Evolutionary conservation across 768 basidiomycete species (phyloP).

Genomic region (Mycena alexandri): DNA sequence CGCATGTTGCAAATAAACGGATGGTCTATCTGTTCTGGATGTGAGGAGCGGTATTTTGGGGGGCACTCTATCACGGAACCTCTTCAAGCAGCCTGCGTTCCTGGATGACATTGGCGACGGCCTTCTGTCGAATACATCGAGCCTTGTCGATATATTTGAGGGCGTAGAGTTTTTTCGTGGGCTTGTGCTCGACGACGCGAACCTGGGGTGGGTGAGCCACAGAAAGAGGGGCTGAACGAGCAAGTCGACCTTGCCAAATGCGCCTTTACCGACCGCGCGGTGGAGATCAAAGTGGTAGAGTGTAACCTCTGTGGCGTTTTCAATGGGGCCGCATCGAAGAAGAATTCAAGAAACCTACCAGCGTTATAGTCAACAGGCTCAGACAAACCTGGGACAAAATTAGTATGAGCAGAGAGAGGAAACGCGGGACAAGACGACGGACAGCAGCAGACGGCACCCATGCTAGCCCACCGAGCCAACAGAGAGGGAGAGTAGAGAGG

Average conservation of each 20-base stretch:
- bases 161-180: conserved; percentile 91
- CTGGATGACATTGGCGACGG: conserved; percentile 93
- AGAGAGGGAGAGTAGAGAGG: conserved; percentile 52
- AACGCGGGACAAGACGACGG: not conserved
- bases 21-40: conserved; percentile 77
- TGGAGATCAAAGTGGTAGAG: conserved; percentile 98
- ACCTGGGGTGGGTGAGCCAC: conserved; percentile 65
- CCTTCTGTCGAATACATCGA: conserved; percentile 90
- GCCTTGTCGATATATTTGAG: conserved; percentile 99
- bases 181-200: conserved; percentile 96
- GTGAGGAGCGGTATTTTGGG: conserved; percentile 12
- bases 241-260: conserved; percentile 91
- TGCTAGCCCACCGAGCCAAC: conserved; percentile 55
- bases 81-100: conserved; percentile 94
- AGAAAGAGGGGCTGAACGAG: conserved; percentile 22
- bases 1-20: conserved; percentile 91
- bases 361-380: conserved; percentile 88
- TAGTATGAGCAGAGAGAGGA: not conserved
- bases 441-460: conserved; percentile 68
- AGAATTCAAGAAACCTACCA: not conserved
- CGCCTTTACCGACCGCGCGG: conserved; percentile 95
- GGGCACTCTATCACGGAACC: conserved; percentile 56
- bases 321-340: not conserved
- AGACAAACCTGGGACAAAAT: conserved; percentile 54
- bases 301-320: conserved; percentile 68